Evolutionary conservation across 306 rosid genomes (phyloP), one percentile per base, ranked within the genome.

Genomic region (Dalbergia oliveri): DNA sequence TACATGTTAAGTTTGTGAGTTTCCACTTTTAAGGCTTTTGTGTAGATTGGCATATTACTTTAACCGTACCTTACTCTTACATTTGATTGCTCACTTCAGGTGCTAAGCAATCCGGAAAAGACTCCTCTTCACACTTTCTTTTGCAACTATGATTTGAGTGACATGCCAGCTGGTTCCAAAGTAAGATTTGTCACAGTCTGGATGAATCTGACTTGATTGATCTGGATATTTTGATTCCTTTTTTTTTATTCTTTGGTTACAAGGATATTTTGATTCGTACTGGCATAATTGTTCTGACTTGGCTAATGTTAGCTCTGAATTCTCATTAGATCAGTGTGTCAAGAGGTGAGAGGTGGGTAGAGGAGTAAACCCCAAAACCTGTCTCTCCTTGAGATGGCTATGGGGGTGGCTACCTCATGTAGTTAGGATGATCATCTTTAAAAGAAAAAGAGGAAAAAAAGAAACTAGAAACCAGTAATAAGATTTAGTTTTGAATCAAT

Each of bases 51-150:
- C 56, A 75, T 41, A 11, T 54, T 35, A 67, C 41, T 10, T 64
- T 57, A 66, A 14, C 11, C 16, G 60, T 77, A 18, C 37, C 64
- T 79, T 77, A 57, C 1, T 57, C 57, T 72, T 67, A 43, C 73
- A 65, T 72, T 76, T 60, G 78, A 14, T 72, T 79, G 41, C 60
- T 81, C 62, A 84, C 10, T 67, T 47, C 89, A 96, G 99, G 98
- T 96, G 81, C 96, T 93, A 81, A 96, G 99, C 89, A 96, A 96
- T 88, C 99, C 99, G 11, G 99, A 96, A 81, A 96, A 88, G 92
- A 96, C 99, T 51, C 99, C 99, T 19, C 90, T 96, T 79, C 99
- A 96, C 88, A 96, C 99, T 80, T 96, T 93, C 88, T 88, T 96
- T 81, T 96, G 98, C 91, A 96, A 91, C 87, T 96, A 96, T 64